Base-by-base conservation (phyloP, 176 grass and related monocot genomes). In the Oryza longistaminata region DNA sequence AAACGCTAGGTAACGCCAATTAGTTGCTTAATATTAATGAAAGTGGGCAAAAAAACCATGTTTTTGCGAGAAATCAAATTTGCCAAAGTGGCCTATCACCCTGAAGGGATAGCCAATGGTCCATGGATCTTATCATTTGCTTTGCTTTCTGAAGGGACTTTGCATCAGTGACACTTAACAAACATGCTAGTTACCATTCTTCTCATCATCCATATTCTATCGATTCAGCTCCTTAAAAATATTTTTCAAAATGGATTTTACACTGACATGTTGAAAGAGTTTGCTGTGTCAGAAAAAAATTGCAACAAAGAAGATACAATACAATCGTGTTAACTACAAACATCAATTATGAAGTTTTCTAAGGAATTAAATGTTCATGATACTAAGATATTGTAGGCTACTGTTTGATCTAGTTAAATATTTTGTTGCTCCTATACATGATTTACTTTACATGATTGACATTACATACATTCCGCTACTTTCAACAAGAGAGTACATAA, bases 401-500 rank as follows among this genome's bases (percentile, higher is more conserved):
- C 44, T 42, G 9, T 46, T 2, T 25, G 9, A 61, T 70, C 7
- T 48, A 78, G 45, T 37, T 16, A 43, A 43, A 43, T 5, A 21
- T 53, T 68, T 53, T 12, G 44, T 84, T 40, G 21, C 44, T 13
- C 0, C 0, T 29, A 74, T 40, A 22, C 46, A 24, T 53, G 27
- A 31, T 53, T 17, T 76, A 50, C 44, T 52, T 17, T 76, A 39
- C 44, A 75, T 31, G 13, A 14, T 24, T 16, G 22, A 74, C 29
- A 74, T 16, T 58, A 11, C 9, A 43, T 58, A 68, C 44, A 24
- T 67, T 42, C 8, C 50, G 21, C 58, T 42, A 52, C 10, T 52
- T 44, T 52, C 69, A 87, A 68, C 6, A 75, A 68, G 46, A 62
- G 48, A 75, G 42, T 43, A 31, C 3, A 82, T 70, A 58, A 29